These are phyloP conservation scores for Pseudocercospora crystallina DNA, from an alignment of 2,329 filamentous ascomycete species.

Conservation along the genomic window DNA sequence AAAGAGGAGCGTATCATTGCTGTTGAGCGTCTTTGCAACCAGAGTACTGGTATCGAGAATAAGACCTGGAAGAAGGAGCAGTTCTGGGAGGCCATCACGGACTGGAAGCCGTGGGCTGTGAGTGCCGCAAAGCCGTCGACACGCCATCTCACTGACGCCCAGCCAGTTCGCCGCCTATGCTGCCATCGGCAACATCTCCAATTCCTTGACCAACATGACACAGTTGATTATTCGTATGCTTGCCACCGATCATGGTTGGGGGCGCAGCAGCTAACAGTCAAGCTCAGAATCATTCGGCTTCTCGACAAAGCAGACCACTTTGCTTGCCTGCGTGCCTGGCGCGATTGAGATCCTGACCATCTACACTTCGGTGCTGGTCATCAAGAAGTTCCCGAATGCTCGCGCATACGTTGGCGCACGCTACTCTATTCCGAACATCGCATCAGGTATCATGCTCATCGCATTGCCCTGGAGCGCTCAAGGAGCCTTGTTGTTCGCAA, in stretches of 20 bases:
- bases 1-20: conserved; percentile 23
- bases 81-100: conserved; percentile 45
- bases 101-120: conserved; percentile 42
- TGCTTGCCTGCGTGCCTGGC: conserved; percentile 10
- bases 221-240: conserved; percentile 8
- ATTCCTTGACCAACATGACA: conserved; percentile 16
- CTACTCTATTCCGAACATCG: conserved; percentile 14
- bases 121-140: not conserved
- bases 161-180: conserved; percentile 11
- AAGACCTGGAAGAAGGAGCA: conserved; percentile 50
- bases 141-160: not conserved
- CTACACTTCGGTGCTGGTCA: conserved; percentile 9
- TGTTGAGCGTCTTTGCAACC: conserved; percentile 44
- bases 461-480: conserved; percentile 9
- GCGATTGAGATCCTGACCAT: conserved; percentile 13
- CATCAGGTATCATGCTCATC: conserved; percentile 12
- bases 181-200: conserved; percentile 14
- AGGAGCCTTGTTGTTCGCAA: conserved; percentile 13
- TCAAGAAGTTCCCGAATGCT: conserved; percentile 14
- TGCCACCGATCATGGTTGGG: no score
- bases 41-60: conserved; percentile 52
- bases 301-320: conserved; percentile 14
- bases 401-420: conserved; percentile 13
- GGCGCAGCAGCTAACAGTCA: not conserved
- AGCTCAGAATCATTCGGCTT: conserved; percentile 12